Evolutionary conservation across 257 asterid genomes (phyloP), one percentile per base, ranked within the genome.

Genomic region (Solanum appendiculatum): DNA sequence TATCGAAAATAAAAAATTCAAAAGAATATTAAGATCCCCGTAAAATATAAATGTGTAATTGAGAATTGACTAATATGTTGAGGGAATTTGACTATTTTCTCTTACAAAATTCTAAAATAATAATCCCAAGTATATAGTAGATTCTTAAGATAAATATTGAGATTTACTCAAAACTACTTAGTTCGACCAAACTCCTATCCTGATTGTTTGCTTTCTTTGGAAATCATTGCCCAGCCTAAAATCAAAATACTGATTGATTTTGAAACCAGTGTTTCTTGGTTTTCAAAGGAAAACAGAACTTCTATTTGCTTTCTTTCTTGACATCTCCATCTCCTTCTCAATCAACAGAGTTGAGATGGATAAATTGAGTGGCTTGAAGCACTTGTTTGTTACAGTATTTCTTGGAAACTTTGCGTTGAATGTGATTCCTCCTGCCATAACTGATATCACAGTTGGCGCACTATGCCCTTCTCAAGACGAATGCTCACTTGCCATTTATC

Each of bases 401-500:
- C 83, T 93, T 5, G 88, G 90, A 20, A 88, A 90, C 27, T 90
- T 91, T 15, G 93, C 96, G 3, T 12, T 90, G 80, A 86, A 90
- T 48, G 3, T 92, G 33, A 91, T 92, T 36, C 90, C 68, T 84
- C 94, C 94, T 86, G 91, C 94, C 7, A 90, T 93, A 4, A 89
- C 94, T 0, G 96, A 93, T 40, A 93, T 93, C 0, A 89, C 94
- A 3, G 83, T 93, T 89, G 91, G 81, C 40, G 96, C 94, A 2
- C 89, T 93, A 9, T 93, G 96, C 73, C 94, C 93, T 23, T 92
- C 94, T 15, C 70, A 93, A 87, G 94, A 92, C 63, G 90, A 91
- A 68, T 93, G 96, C 86, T 92, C 96, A 8, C 92, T 92, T 83
- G 93, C 96, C 83, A 93, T 93, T 90, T 93, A 92, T 86, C 92